phyloP scores from a whole-genome alignment of 2,329 filamentous ascomycete genomes.

The Cladosporium sp. region DNA sequence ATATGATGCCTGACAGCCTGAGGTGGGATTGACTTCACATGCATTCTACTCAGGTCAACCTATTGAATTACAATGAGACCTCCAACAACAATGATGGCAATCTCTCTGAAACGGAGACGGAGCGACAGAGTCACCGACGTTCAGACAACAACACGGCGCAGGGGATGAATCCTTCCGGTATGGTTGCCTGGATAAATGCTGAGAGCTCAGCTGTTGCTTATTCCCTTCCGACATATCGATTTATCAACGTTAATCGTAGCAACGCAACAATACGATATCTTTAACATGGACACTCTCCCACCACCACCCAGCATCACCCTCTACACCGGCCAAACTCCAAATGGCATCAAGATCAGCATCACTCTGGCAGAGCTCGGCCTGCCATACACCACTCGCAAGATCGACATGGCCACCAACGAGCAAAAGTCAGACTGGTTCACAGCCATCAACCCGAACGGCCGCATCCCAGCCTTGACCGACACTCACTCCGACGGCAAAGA shows the following conservation, averaged over 20 bases:
- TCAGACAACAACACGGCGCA: neutral
- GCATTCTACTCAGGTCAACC: neutral
- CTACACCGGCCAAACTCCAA: constrained; percentile 79
- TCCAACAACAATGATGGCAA: neutral
- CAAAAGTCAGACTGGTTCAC: constrained; percentile 85
- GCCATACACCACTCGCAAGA: constrained; percentile 69
- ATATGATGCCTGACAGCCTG: neutral
- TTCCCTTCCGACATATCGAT: too few species aligned
- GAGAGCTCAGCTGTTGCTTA: neutral
- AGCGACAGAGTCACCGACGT: neutral
- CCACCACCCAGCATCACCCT: constrained; percentile 59
- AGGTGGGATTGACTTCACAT: neutral
- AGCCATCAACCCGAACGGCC: constrained; percentile 85
- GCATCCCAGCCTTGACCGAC: constrained; percentile 82
- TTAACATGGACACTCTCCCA: neutral
- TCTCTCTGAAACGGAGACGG: neutral
- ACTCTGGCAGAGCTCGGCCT: constrained; percentile 76
- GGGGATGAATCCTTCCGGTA: neutral
- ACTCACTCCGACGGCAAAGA: constrained; percentile 58
- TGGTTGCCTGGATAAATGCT: neutral
- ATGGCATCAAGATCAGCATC: constrained; percentile 85
- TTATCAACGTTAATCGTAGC: too few species aligned
- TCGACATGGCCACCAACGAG: constrained; percentile 68
- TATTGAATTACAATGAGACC: neutral
- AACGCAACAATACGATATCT: neutral